phyloP scores from a whole-genome alignment of 1,139 yeast genomes.

The Magnusiomyces suaveolens region DNA sequence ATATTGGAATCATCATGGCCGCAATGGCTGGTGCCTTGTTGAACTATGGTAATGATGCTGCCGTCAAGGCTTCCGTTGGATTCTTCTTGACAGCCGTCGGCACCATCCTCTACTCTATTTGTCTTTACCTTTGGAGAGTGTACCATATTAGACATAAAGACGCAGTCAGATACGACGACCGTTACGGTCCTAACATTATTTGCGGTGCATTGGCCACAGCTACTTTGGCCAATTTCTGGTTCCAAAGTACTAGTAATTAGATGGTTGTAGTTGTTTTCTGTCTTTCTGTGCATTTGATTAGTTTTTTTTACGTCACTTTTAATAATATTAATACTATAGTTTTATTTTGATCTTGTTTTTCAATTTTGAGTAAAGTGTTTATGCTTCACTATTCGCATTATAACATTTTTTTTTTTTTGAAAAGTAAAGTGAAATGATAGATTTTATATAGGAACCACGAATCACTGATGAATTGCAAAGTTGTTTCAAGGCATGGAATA shows the following conservation, averaged over 20 bases:
- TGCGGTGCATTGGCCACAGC: conserved; percentile 67
- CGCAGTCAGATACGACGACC: conserved; percentile 80
- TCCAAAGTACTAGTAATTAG: conserved; percentile 20
- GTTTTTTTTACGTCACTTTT: too few relatives aligned
- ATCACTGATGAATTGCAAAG: too few relatives aligned
- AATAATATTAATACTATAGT: too few relatives aligned
- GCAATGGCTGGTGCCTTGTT: conserved; percentile 89
- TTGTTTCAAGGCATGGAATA: too few relatives aligned
- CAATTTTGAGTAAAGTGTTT: too few relatives aligned
- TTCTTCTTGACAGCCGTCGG: conserved; percentile 73
- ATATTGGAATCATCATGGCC: conserved; percentile 88
- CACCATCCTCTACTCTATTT: conserved; percentile 65
- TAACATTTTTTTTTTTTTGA: too few relatives aligned
- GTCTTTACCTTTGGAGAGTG: conserved; percentile 73
- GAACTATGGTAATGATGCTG: conserved; percentile 74
- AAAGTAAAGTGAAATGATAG: too few relatives aligned
- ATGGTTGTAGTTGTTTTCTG: too few relatives aligned
- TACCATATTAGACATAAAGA: conserved; percentile 70
- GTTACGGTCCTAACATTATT: conserved; percentile 74
- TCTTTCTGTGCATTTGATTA: too few relatives aligned
- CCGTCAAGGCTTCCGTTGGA: conserved; percentile 80
- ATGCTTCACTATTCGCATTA: too few relatives aligned
- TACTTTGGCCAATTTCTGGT: conserved; percentile 60
- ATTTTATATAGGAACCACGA: too few relatives aligned
- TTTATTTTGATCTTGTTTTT: too few relatives aligned